Evolutionary conservation across 2,329 filamentous ascomycete genomes (phyloP).

Genomic region (Lecanicillium sp.): DNA sequence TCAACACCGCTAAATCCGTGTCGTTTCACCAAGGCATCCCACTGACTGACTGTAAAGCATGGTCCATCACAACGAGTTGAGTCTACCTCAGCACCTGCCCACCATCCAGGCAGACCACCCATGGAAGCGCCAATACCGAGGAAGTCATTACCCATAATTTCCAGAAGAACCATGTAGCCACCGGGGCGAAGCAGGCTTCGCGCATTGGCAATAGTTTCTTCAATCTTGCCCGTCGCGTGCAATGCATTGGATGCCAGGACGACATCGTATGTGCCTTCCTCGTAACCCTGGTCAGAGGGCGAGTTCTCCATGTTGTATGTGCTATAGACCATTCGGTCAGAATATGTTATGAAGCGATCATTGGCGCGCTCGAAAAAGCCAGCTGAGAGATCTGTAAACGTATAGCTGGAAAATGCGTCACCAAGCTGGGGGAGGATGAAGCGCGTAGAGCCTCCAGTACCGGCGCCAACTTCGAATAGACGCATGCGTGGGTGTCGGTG

Average conservation of each 20-base stretch:
- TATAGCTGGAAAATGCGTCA: slow-evolving; percentile 10
- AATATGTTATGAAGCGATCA: slow-evolving; percentile 1
- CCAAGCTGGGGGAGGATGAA: slow-evolving; percentile 9
- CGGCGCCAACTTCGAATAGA: slow-evolving; percentile 7
- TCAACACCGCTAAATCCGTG: slow-evolving; percentile 9
- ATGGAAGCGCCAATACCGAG: slow-evolving; percentile 13
- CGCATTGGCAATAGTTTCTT: slow-evolving; percentile 14
- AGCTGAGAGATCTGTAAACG: slow-evolving; percentile 16
- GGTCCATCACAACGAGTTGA: slow-evolving; percentile 13
- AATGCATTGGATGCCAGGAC: slow-evolving; percentile 18
- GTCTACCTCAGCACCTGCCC: slow-evolving; percentile 13
- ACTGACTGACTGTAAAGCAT: not conserved
- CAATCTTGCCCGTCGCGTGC: slow-evolving; percentile 17
- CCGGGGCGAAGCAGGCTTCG: slow-evolving; percentile 17
- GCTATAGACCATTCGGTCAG: slow-evolving; percentile 16
- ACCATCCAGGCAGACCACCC: slow-evolving; percentile 21
- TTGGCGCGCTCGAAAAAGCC: slow-evolving; percentile 14
- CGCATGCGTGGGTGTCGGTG: slow-evolving; percentile 12
- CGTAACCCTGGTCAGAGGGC: slow-evolving; percentile 15
- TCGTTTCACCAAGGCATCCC: slow-evolving; percentile 2
- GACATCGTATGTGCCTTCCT: slow-evolving; percentile 16
- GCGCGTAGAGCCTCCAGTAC: slow-evolving; percentile 2
- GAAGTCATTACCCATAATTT: slow-evolving; percentile 13
- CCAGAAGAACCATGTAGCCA: slow-evolving; percentile 19
- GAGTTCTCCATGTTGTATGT: slow-evolving; percentile 21